These are phyloP conservation scores for Cercospora zeae-maydis DNA, from an alignment of 2,329 filamentous ascomycete genomes.

Conservation along the genomic window DNA sequence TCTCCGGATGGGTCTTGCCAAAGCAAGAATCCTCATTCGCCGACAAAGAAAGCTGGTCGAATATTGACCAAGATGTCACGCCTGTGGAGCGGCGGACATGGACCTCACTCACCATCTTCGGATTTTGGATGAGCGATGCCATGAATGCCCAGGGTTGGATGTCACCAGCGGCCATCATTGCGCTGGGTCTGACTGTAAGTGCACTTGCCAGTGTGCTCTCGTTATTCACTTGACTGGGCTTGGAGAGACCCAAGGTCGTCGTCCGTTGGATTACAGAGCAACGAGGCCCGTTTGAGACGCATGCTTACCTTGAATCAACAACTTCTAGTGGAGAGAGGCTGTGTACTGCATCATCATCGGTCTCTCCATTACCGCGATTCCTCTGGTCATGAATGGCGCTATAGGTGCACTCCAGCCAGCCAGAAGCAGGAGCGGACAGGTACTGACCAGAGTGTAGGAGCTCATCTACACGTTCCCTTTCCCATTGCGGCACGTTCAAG, in stretches of 20 bases:
- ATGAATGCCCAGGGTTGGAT: slow-evolving; percentile 48
- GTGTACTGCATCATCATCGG: slow-evolving; percentile 37
- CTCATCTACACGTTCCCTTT: slow-evolving; percentile 53
- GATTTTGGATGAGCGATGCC: slow-evolving; percentile 48
- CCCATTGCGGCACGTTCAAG: slow-evolving; percentile 54
- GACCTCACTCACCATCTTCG: slow-evolving; percentile 42
- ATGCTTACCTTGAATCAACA: neutral
- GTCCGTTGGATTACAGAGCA: neutral
- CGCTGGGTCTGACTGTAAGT: slow-evolving; percentile 41
- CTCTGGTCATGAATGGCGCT: slow-evolving; percentile 40
- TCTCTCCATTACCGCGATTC: slow-evolving; percentile 32
- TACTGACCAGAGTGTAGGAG: slow-evolving; percentile 13
- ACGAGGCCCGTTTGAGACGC: neutral
- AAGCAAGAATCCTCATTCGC: slow-evolving; percentile 41
- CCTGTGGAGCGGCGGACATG: slow-evolving; percentile 47
- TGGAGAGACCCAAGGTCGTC: neutral
- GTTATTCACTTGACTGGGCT: neutral
- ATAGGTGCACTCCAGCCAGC: slow-evolving; percentile 37
- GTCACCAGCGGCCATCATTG: slow-evolving; percentile 47
- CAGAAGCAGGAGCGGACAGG: neutral
- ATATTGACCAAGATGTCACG: slow-evolving; percentile 47
- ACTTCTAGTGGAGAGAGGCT: slow-evolving; percentile 35
- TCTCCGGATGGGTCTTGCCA: slow-evolving; percentile 43
- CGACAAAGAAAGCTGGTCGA: slow-evolving; percentile 43
- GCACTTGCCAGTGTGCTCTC: neutral